Base-by-base conservation (phyloP, 148 eudicot genomes). In the Limonium bicolor region DNA sequence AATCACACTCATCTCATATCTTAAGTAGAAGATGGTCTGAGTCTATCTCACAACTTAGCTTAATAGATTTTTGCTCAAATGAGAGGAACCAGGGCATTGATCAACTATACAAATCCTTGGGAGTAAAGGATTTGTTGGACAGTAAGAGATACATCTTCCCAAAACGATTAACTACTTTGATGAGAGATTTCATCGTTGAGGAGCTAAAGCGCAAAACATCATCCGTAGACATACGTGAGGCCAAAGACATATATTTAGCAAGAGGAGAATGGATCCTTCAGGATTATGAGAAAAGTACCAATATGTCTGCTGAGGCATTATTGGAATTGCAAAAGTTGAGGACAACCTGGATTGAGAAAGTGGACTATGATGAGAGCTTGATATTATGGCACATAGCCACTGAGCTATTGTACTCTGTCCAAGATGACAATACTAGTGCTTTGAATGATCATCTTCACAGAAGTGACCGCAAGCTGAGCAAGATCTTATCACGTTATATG, bases 301-400 rank as follows among this genome's bases (percentile, higher is more conserved):
- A 29, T 29, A 6, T 12, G 14, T 56, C 61, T 32, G 14, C 33
- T 5, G 22, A 26, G 28, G 60, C 25, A 2, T 11, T 46, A 39
- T 67, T 52, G 30, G 31, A 50, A 15, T 66, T 60, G 27, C 64
- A 68, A 54, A 27, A 41, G 6, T 62, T 59, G 38, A 51, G 28
- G 38, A 50, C 51, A 4, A 33, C 5, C 0, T 74, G 63, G 64
- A 46, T 57, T 25, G 19, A 7, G 7, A 62, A 59, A 0, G 52
- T 62, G 2, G 72, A 76, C 36, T 76, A 51, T 23, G 83, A 71
- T 13, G 72, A 76, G 42, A 59, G 65, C 54, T 53, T 76, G 41
- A 46, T 69, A 0, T 15, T 66, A 19, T 74, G 84, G 78, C 84
- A 77, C 54, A 51, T 77, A 13, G 78, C 78, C 0, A 77, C 84